Percentiles rank a stretch among this genome's conserved stretches.
phyloP scores from a whole-genome alignment of 495 filamentous ascomycete genomes.

The Recurvomyces mirabilis region DNA sequence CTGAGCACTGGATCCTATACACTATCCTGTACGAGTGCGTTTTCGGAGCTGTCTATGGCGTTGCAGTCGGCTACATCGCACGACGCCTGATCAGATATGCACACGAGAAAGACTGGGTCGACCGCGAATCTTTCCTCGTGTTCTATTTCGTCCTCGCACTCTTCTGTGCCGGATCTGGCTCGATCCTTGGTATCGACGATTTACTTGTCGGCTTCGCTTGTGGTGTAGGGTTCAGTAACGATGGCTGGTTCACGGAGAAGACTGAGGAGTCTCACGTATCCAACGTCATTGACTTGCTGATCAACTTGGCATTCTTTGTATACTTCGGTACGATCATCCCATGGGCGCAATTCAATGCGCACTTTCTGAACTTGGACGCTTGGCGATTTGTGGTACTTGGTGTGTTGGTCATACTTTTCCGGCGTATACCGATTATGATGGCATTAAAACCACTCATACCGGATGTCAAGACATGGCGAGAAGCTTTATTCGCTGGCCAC shows the following conservation, averaged over 20 bases:
- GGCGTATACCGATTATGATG: conserved; percentile 94
- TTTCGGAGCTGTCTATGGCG: conserved; percentile 82
- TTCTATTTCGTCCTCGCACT: conserved; percentile 98
- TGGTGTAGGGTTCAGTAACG: conserved; percentile 96
- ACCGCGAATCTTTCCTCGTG: conserved; percentile 92
- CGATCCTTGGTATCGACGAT: conserved; percentile 86
- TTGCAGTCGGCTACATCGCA: conserved; percentile 74
- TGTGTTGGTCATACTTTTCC: conserved; percentile 87
- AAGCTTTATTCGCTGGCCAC: conserved; percentile 94
- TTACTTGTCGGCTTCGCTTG: conserved; percentile 91
- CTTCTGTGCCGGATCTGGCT: conserved; percentile 91
- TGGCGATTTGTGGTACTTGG: conserved; percentile 87
- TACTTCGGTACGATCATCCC: conserved; percentile 96
- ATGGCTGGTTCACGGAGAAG: conserved; percentile 97
- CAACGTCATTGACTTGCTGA: conserved; percentile 94
- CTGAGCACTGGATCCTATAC: conserved; percentile 78
- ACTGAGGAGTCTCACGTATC: conserved; percentile 98
- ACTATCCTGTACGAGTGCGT: conserved; percentile 95
- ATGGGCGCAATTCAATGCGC: conserved; percentile 75
- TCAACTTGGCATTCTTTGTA: conserved; percentile 97
- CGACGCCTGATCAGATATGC: conserved; percentile 85
- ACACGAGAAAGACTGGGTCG: conserved; percentile 75
- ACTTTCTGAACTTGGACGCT: conserved; percentile 57
- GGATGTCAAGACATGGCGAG: conserved; percentile 96
- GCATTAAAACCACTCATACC: conserved; percentile 84